phyloP scores from a whole-genome alignment of 495 filamentous ascomycete species.

The Penicillium odoratum region DNA sequence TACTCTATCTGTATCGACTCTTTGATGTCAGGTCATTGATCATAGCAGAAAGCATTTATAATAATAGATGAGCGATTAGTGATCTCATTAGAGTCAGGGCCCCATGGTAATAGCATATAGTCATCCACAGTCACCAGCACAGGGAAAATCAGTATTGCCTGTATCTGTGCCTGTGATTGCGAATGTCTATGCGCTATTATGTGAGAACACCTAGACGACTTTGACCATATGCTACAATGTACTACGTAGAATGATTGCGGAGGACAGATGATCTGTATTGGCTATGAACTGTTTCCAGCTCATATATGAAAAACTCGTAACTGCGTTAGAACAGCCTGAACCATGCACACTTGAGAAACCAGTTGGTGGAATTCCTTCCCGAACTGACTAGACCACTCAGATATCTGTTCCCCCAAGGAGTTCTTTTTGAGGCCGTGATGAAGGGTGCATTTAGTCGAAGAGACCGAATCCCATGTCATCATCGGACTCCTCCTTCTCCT shows the following conservation, averaged over 20 bases:
- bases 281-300: constrained; percentile 43
- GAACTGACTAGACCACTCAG: constrained; percentile 38
- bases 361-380: constrained; percentile 32
- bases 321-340: constrained; percentile 44
- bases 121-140: too few species aligned
- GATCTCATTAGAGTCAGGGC: too few species aligned
- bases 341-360: constrained; percentile 35
- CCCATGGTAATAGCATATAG: too few species aligned
- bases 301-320: constrained; percentile 43
- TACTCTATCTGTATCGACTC: neutral
- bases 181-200: too few species aligned
- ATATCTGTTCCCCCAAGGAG: constrained; percentile 37
- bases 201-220: neutral
- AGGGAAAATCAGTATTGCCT: too few species aligned
- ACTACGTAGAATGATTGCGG: constrained; percentile 14
- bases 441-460: constrained; percentile 71
- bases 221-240: constrained; percentile 7
- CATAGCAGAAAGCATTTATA: neutral
- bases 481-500: constrained; percentile 90
- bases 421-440: constrained; percentile 27
- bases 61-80: neutral
- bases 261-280: constrained; percentile 47
- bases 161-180: too few species aligned
- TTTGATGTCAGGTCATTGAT: neutral
- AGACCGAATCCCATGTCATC: constrained; percentile 99